These are phyloP conservation scores for Sporobolomyces roseus DNA, from an alignment of 768 basidiomycete species.

Conservation along the genomic window DNA sequence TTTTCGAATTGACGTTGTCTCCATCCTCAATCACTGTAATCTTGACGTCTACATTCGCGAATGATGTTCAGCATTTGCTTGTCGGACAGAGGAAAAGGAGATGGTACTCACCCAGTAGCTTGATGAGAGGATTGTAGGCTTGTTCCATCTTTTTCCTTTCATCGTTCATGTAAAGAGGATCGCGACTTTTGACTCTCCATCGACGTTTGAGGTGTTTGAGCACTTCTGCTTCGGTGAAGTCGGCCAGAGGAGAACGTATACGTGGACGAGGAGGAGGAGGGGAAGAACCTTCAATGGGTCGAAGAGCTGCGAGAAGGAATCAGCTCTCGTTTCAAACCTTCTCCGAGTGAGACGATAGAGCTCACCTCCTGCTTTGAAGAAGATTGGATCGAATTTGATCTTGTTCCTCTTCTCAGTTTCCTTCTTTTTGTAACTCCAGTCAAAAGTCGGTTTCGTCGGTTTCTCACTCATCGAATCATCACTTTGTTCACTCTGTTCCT, in stretches of 20 bases:
- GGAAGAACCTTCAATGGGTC: too few relatives aligned
- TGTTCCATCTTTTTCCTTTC: slow-evolving; percentile 8
- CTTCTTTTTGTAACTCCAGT: slow-evolving; percentile 3
- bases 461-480: neutral
- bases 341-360: neutral
- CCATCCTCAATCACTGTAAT: slow-evolving; percentile 12
- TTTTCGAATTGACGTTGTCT: neutral
- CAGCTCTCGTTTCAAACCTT: neutral
- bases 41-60: slow-evolving; percentile 26
- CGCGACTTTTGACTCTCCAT: slow-evolving; percentile 16
- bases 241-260: neutral
- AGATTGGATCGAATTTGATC: slow-evolving; percentile 1
- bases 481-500: neutral
- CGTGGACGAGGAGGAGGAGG: neutral
- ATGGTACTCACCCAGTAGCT: slow-evolving; percentile 19
- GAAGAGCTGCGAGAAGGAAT: neutral
- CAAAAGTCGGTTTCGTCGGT: slow-evolving; percentile 14
- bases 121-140: slow-evolving; percentile 27
- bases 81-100: too few relatives aligned
- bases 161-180: slow-evolving; percentile 18
- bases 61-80: too few relatives aligned
- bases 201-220: slow-evolving; percentile 20
- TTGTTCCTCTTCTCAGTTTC: slow-evolving; percentile 1
- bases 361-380: slow-evolving; percentile 9
- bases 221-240: neutral